Conservation (phyloP, 768 basidiomycete species). For the Bullera alba region DNA sequence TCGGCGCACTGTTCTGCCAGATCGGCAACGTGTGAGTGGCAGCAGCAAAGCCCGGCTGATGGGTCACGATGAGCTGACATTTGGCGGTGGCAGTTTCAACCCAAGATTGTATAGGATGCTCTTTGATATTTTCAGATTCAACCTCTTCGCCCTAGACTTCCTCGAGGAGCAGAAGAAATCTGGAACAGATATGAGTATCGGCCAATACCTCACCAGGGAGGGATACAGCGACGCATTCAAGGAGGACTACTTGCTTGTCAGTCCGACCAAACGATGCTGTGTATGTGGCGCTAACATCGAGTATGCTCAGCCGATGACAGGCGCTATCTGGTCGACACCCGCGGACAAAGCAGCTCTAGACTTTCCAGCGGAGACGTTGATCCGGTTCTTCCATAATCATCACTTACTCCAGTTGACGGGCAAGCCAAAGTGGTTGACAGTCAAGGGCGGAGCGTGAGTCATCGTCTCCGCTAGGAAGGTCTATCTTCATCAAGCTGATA, state of each 20-base stretch:
- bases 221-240: constrained; percentile 63
- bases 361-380: constrained; percentile 64
- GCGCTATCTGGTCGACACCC: constrained; percentile 72
- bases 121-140: constrained; percentile 56
- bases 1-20: constrained; percentile 63
- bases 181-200: constrained; percentile 49
- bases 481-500: neutral
- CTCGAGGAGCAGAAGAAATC: constrained; percentile 41
- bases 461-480: neutral
- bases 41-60: too few relatives aligned
- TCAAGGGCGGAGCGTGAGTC: constrained; percentile 63
- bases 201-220: constrained; percentile 57
- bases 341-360: constrained; percentile 63
- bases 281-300: neutral
- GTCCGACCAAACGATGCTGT: constrained; percentile 20
- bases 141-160: constrained; percentile 57
- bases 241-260: constrained; percentile 68
- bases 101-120: constrained; percentile 43
- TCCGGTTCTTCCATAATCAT: constrained; percentile 69
- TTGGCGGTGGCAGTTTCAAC: constrained; percentile 41
- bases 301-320: constrained; percentile 61
- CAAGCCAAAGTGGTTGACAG: constrained; percentile 66
- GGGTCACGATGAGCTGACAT: too few relatives aligned
- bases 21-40: constrained; percentile 48
- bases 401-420: constrained; percentile 64